These are phyloP conservation scores for Albizia julibrissin DNA, from an alignment of 306 rosid genomes.

Conservation along the genomic window DNA sequence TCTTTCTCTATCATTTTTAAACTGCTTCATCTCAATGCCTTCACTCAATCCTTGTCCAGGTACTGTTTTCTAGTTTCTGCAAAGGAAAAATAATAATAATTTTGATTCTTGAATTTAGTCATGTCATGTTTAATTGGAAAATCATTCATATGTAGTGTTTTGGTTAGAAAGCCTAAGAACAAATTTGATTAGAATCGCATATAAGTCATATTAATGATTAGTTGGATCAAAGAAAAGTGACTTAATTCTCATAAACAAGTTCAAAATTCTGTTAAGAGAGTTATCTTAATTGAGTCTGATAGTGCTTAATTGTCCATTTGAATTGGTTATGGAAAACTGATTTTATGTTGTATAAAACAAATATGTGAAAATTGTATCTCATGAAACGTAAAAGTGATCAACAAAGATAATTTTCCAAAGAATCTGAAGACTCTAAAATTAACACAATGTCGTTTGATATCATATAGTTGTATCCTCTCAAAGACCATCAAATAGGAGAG, in stretches of 20 bases:
- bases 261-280: no score
- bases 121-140: no score
- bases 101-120: neutral
- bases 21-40: constrained; percentile 25
- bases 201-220: neutral
- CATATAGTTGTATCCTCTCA: no score
- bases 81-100: neutral
- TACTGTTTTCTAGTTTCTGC: neutral
- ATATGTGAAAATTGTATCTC: no score
- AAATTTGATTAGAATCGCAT: neutral
- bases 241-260: neutral
- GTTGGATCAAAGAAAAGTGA: neutral
- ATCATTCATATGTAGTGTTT: neutral
- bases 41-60: constrained; percentile 6
- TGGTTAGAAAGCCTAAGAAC: no score
- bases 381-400: no score
- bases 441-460: no score
- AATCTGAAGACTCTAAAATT: no score
- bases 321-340: no score
- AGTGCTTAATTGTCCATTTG: no score
- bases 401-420: no score
- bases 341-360: no score
- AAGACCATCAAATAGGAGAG: neutral
- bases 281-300: neutral
- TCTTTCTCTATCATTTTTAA: constrained; percentile 6